phyloP scores from a whole-genome alignment of 306 rosid genomes.

The Gastrolobium villosum region DNA sequence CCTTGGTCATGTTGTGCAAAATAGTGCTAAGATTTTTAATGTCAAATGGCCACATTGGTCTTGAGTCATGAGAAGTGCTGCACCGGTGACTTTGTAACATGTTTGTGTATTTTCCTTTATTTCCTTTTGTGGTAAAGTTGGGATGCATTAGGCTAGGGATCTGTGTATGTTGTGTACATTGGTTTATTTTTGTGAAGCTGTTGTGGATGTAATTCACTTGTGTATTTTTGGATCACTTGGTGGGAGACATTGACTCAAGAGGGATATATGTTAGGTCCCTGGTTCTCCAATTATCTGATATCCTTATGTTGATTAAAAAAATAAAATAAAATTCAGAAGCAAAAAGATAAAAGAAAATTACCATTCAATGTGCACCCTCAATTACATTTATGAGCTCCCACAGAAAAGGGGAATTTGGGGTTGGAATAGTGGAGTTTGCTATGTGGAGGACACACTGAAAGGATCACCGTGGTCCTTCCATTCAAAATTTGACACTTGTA shows the following conservation, averaged over 20 bases:
- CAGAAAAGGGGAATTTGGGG: too few species aligned
- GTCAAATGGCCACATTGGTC: constrained; percentile 70
- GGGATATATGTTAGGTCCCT: constrained; percentile 31
- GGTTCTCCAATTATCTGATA: constrained; percentile 14
- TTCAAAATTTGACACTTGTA: too few species aligned
- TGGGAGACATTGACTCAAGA: constrained; percentile 29
- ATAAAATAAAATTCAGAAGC: neutral
- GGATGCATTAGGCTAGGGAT: constrained; percentile 59
- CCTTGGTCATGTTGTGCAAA: constrained; percentile 62
- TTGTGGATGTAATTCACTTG: constrained; percentile 55
- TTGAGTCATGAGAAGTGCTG: constrained; percentile 52
- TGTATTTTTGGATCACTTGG: constrained; percentile 29
- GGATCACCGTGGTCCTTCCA: too few species aligned
- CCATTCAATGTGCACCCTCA: neutral
- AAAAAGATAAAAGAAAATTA: constrained; percentile 7
- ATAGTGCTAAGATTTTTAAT: constrained; percentile 60
- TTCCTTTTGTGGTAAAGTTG: constrained; percentile 73
- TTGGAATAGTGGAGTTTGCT: too few species aligned
- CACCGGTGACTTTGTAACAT: constrained; percentile 54
- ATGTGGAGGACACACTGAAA: too few species aligned
- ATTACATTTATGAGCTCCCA: too few species aligned
- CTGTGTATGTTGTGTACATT: constrained; percentile 64
- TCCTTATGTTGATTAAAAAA: neutral
- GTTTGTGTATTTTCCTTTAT: constrained; percentile 62
- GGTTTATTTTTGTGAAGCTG: constrained; percentile 65